Evolutionary conservation across 1,284 basidiomycete species (phyloP), one percentile per base, ranked within the genome.

Genomic region (Leccinum solheimii): DNA sequence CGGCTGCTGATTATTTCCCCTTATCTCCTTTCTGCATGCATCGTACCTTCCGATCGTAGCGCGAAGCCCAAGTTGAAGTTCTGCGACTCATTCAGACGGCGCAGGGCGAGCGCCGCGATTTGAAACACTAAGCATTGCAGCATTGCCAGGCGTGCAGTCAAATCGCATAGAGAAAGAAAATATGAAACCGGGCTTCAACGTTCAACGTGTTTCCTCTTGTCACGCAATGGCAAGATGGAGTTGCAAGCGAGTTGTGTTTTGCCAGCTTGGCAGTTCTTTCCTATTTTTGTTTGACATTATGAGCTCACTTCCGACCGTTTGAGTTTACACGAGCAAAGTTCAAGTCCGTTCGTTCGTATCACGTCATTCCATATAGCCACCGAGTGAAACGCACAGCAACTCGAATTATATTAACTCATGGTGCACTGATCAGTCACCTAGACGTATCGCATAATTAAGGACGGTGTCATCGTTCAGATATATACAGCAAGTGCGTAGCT

Each of bases 331-430:
- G 19, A 45, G 43, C 73, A 75, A 71, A 69, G 32, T 36, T 36
- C 62, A 72, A 61, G 61, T 62, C 62, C 56, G 56, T 71, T 45
- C 52, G 45, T 45, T 19, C 52, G 26, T 60, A 73, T 74, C 62
- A 75, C 74, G 69, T 75, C 71, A 74, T 73, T 71, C 16, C 64
- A 72, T 62, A 63, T 64, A 62, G n/a, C 62, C 58, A 59, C 67
- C 55, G 55, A 59, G 57, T 54, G 62, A 60, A 60, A 58, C 21
- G 50, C 63, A 67, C 66, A 68, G 66, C 62, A 68, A 14, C 52
- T 43, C 38, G 34, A 16, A 11, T 48, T 21, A 48, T 50, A 59
- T 68, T 62, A 63, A 61, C 62, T 61, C 57, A 27, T 59, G 48
- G 48, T 30, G 52, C n/a, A 27, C 13, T 11, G 49, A 60, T 66